Percentiles rank a stretch among this genome's conserved stretches.
Evolutionary conservation across 2,329 filamentous ascomycete genomes (phyloP).

Genomic region (Aureobasidium melanogenum): DNA sequence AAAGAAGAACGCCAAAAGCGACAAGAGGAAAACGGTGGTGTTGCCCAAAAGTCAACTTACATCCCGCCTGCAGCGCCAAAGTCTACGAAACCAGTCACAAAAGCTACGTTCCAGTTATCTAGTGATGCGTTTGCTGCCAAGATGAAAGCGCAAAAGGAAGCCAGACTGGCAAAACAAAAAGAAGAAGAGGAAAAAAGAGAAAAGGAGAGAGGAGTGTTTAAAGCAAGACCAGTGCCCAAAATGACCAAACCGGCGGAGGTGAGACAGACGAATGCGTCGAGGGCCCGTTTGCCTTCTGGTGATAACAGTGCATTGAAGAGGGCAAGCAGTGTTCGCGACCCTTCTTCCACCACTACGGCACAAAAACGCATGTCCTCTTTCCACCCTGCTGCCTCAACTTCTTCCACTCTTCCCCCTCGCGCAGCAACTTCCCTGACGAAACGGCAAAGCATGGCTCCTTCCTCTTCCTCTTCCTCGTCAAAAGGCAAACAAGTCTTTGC

Average conservation of each 20-base stretch:
- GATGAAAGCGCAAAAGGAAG: constrained; percentile 38
- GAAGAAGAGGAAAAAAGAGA: constrained; percentile 22
- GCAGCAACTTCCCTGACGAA: neutral
- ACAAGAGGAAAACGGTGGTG: constrained; percentile 25
- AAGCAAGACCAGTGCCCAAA: constrained; percentile 37
- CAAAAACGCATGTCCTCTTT: constrained; percentile 8
- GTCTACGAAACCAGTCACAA: constrained; percentile 3
- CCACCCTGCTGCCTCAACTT: constrained; percentile 13
- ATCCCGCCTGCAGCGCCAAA: constrained; percentile 10
- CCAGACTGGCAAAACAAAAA: constrained; percentile 14
- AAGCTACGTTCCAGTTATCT: constrained; percentile 39
- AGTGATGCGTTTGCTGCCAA: constrained; percentile 46
- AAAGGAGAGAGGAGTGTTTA: constrained; percentile 31
- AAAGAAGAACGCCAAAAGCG: constrained; percentile 39
- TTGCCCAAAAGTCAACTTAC: neutral
- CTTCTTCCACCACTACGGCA: constrained; percentile 1
- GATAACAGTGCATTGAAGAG: constrained; percentile 24
- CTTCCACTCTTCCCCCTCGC: neutral
- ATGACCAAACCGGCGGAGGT: constrained; percentile 21
- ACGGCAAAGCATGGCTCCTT: neutral
- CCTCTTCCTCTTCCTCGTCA: constrained; percentile 18
- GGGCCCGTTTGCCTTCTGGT: constrained; percentile 21
- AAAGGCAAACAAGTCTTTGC: constrained; percentile 41
- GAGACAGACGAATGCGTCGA: constrained; percentile 36
- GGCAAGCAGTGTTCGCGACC: constrained; percentile 18